phyloP scores from a whole-genome alignment of 2,329 filamentous ascomycete species.

The Verticillium nonalfalfae region DNA sequence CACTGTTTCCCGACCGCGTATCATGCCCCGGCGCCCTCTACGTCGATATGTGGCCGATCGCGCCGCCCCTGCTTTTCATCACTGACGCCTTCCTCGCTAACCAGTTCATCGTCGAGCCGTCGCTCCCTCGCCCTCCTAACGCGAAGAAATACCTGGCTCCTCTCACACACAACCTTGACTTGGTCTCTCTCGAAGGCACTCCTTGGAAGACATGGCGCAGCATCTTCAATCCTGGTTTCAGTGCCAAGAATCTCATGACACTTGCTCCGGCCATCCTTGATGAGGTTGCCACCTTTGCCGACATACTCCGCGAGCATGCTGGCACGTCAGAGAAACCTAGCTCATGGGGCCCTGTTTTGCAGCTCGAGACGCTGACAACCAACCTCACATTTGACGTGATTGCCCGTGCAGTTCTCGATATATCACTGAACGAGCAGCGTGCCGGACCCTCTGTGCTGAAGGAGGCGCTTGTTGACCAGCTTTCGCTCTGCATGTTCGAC shows the following conservation, averaged over 20 bases:
- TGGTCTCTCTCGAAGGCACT: constrained; percentile 22
- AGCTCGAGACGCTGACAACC: constrained; percentile 25
- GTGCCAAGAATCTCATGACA: constrained; percentile 24
- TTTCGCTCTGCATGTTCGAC: background rate
- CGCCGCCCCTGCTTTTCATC: constrained; percentile 10
- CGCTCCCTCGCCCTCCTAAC: constrained; percentile 17
- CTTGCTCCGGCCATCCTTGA: constrained; percentile 28
- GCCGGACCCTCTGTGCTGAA: constrained; percentile 1
- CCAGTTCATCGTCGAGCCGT: constrained; percentile 15
- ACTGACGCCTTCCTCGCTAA: constrained; percentile 12
- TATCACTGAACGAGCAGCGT: constrained; percentile 6
- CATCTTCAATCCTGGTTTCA: constrained; percentile 29
- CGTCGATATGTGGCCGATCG: constrained; percentile 22
- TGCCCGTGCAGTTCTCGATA: constrained; percentile 21
- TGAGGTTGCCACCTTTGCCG: constrained; percentile 26
- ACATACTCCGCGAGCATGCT: constrained; percentile 18
- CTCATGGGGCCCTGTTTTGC: constrained; percentile 16
- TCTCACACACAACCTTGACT: constrained; percentile 22
- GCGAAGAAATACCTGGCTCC: constrained; percentile 19
- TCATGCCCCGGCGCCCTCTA: constrained; percentile 19
- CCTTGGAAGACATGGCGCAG: constrained; percentile 21
- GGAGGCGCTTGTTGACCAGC: constrained; percentile 3
- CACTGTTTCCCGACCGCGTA: constrained; percentile 2
- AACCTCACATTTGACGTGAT: constrained; percentile 35
- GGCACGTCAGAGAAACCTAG: constrained; percentile 21